Conservation (phyloP, 176 grass and related monocot species). For the Carex cristatella region DNA sequence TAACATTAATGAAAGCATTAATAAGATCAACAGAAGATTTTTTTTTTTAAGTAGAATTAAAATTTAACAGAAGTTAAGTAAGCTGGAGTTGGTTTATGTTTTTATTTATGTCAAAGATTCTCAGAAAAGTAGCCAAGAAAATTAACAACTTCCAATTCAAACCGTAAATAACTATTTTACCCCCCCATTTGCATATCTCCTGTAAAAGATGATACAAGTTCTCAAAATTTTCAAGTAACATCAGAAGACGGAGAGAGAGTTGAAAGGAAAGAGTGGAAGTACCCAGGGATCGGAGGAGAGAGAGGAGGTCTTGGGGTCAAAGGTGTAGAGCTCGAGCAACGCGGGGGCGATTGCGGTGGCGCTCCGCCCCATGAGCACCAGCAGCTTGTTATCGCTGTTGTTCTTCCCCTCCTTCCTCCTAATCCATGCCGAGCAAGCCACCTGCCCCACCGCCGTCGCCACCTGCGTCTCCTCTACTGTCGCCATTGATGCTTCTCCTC, state of each 20-base stretch:
- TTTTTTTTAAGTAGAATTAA: background rate
- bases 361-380: slow-evolving; percentile 44
- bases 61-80: background rate
- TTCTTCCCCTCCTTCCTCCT: slow-evolving; percentile 55
- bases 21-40: background rate
- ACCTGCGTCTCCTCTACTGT: background rate
- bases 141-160: background rate
- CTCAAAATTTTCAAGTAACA: background rate
- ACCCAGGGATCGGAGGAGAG: slow-evolving; percentile 62
- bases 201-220: background rate
- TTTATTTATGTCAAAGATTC: background rate
- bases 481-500: slow-evolving; percentile 7
- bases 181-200: background rate
- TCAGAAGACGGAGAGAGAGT: background rate
- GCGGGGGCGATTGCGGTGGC: slow-evolving; percentile 26
- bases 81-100: background rate
- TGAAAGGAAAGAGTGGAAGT: background rate
- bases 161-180: background rate
- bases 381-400: slow-evolving; percentile 25
- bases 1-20: background rate
- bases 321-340: slow-evolving; percentile 60
- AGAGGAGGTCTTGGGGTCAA: slow-evolving; percentile 52
- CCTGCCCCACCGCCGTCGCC: slow-evolving; percentile 27
- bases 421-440: slow-evolving; percentile 73
- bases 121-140: background rate